These are phyloP conservation scores for Ricinus communis DNA, from an alignment of 345 rosid genomes.

Conservation along the genomic window DNA sequence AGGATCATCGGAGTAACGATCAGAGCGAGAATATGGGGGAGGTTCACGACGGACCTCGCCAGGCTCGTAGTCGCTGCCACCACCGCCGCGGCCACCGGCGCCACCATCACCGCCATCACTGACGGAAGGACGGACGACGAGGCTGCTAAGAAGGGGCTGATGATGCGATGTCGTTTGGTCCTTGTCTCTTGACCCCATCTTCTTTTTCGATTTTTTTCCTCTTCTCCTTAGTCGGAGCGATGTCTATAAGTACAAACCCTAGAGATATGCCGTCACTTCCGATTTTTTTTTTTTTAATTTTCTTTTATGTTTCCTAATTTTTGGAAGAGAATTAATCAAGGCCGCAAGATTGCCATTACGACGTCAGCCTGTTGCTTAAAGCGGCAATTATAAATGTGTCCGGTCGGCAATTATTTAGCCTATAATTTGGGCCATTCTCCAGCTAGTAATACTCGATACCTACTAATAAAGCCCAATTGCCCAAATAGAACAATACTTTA, in stretches of 20 bases:
- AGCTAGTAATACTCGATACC: too few relatives aligned
- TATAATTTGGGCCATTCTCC: too few relatives aligned
- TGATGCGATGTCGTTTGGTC: constrained; percentile 60
- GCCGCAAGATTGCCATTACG: too few relatives aligned
- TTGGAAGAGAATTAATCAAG: neutral
- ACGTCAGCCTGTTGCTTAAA: too few relatives aligned
- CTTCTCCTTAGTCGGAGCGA: neutral
- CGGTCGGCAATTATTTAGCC: neutral
- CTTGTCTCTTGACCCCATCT: constrained; percentile 76
- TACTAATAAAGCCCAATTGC: too few relatives aligned
- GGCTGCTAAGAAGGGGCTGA: constrained; percentile 78
- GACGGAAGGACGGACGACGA: constrained; percentile 67
- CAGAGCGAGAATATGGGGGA: constrained; percentile 49
- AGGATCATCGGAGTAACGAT: constrained; percentile 57
- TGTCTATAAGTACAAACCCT: neutral
- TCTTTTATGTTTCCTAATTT: neutral
- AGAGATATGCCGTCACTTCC: neutral
- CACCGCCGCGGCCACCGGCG: constrained; percentile 32
- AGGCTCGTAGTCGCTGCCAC: constrained; percentile 57
- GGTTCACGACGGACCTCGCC: constrained; percentile 72
- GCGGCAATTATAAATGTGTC: neutral
- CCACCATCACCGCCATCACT: constrained; percentile 48
- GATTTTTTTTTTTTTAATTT: neutral
- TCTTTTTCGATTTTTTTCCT: neutral
- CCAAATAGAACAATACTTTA: too few relatives aligned